phyloP scores from a whole-genome alignment of 2,329 filamentous ascomycete genomes.

The Amauroascus niger region DNA sequence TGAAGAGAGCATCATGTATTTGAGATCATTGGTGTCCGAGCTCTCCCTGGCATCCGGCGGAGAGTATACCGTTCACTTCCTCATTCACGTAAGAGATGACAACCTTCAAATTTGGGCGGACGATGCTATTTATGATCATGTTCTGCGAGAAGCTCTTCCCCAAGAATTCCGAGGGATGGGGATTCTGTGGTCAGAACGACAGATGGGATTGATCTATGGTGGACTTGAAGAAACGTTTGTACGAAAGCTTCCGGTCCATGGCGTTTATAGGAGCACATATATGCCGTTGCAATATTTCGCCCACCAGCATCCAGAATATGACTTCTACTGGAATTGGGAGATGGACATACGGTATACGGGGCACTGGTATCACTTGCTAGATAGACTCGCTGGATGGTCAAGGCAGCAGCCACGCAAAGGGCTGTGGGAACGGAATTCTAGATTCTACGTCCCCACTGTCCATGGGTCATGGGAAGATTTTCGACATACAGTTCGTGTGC shows the following conservation, averaged over 20 bases:
- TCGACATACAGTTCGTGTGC: constrained; percentile 63
- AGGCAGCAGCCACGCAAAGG: constrained; percentile 65
- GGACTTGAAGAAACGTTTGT: constrained; percentile 70
- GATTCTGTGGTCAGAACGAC: constrained; percentile 85
- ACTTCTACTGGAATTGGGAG: constrained; percentile 91
- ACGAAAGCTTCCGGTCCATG: constrained; percentile 68
- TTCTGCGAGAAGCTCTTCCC: constrained; percentile 62
- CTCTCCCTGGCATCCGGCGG: constrained; percentile 66
- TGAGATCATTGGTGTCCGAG: constrained; percentile 72
- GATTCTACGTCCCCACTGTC: constrained; percentile 67
- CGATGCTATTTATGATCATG: constrained; percentile 58
- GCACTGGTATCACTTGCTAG: constrained; percentile 68
- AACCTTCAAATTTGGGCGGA: constrained; percentile 74
- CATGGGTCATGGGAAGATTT: constrained; percentile 76
- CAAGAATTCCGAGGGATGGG: constrained; percentile 81
- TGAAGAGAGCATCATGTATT: constrained; percentile 64
- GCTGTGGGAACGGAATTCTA: constrained; percentile 67
- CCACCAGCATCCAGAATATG: constrained; percentile 76
- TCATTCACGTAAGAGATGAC: constrained; percentile 75
- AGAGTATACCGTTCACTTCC: constrained; percentile 73
- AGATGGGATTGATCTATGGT: constrained; percentile 86
- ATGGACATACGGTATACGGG: constrained; percentile 87
- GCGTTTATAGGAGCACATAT: constrained; percentile 82
- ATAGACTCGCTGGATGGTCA: constrained; percentile 60
- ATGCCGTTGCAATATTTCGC: constrained; percentile 96